Percentiles rank a stretch among this genome's conserved stretches.
Conservation (phyloP, 108 stramenopile species). For the Nitzschia sp. region DNA sequence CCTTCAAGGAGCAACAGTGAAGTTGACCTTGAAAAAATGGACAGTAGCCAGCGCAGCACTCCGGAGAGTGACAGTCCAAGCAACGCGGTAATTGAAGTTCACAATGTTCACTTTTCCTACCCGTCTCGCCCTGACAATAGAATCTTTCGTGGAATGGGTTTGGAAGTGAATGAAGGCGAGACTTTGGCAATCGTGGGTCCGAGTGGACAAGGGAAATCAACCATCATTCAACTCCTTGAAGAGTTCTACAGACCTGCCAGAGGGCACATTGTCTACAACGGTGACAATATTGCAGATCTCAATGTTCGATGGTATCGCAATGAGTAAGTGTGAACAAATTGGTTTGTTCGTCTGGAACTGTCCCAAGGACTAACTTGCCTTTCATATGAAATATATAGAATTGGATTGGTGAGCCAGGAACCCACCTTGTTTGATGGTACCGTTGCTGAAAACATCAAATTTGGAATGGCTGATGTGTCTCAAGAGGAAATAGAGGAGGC, state of each 20-base stretch:
- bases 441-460: constrained; percentile 75
- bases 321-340: constrained; percentile 42
- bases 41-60: neutral
- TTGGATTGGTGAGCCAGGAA: constrained; percentile 47
- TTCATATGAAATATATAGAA: neutral
- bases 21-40: neutral
- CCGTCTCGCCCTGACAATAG: constrained; percentile 59
- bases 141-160: constrained; percentile 48
- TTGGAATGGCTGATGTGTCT: constrained; percentile 48
- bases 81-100: constrained; percentile 32
- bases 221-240: constrained; percentile 33
- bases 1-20: constrained; percentile 58
- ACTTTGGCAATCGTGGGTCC: constrained; percentile 77
- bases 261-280: constrained; percentile 64
- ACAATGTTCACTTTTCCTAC: constrained; percentile 73
- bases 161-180: constrained; percentile 52
- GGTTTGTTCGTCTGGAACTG: constrained; percentile 72
- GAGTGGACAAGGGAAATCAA: constrained; percentile 28
- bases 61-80: neutral
- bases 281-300: constrained; percentile 54
- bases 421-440: constrained; percentile 69
- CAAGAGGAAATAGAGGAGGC: constrained; percentile 51
- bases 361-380: no score
- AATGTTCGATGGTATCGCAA: constrained; percentile 63
- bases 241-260: constrained; percentile 61